phyloP scores from a whole-genome alignment of 2,329 filamentous ascomycete species.

The Lojkania enalia region DNA sequence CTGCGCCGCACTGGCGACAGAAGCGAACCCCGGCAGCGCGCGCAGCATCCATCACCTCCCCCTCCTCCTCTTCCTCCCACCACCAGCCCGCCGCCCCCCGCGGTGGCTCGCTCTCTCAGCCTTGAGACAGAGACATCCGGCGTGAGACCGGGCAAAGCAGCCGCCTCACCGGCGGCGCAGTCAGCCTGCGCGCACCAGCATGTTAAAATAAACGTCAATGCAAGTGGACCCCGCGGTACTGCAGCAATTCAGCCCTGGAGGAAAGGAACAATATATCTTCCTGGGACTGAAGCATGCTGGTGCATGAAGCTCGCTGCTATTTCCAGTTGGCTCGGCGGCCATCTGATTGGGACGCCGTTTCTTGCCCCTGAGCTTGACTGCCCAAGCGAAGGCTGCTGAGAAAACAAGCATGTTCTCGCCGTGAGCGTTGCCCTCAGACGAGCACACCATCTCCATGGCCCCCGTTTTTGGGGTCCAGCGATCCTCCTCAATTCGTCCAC shows the following conservation, averaged over 20 bases:
- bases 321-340: constrained; percentile 2
- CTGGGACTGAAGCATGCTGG: constrained; percentile 4
- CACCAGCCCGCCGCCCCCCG: neutral
- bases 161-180: constrained; percentile 6
- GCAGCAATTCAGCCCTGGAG: constrained; percentile 10
- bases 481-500: neutral
- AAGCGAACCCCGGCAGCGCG: neutral
- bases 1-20: constrained; percentile 8
- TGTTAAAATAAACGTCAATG: constrained; percentile 8
- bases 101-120: too few species aligned
- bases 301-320: constrained; percentile 16
- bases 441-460: neutral
- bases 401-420: neutral
- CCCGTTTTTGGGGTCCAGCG: neutral
- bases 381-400: constrained; percentile 1
- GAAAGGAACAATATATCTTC: constrained; percentile 12
- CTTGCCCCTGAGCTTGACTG: constrained; percentile 5
- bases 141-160: neutral
- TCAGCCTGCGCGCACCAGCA: constrained; percentile 3
- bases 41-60: constrained; percentile 1
- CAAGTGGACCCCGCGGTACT: neutral
- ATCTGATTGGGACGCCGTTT: constrained; percentile 15
- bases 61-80: neutral
- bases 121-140: neutral
- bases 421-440: neutral